Evolutionary conservation across 2,329 filamentous ascomycete species (phyloP).

Genomic region (Hymenoscyphus albidus): DNA sequence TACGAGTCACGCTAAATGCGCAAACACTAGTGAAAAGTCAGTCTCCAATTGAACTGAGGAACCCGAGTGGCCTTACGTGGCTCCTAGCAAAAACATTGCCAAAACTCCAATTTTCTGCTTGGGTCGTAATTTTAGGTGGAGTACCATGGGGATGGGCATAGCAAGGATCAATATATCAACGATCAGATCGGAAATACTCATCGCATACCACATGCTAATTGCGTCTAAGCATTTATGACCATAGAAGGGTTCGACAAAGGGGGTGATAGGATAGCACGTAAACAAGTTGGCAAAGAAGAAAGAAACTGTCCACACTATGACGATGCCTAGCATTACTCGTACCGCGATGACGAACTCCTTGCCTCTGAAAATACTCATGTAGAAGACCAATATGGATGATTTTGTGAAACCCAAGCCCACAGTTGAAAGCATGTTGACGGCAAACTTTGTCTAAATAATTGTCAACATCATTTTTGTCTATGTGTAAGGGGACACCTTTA

Average conservation of each 20-base stretch:
- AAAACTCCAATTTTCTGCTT: constrained; percentile 2
- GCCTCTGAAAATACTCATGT: not conserved
- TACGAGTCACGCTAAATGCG: not conserved
- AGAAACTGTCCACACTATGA: not conserved
- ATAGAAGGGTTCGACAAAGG: constrained; percentile 1
- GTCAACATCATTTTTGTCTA: not conserved
- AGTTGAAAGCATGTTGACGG: constrained; percentile 4
- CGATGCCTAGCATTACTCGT: not conserved
- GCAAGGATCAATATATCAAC: not conserved
- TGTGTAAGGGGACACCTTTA: not conserved
- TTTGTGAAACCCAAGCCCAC: not conserved
- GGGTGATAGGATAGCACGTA: constrained; percentile 1
- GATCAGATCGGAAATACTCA: not conserved
- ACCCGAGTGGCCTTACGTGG: not conserved
- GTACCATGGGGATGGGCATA: not conserved
- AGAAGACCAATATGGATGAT: not conserved
- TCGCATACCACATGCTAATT: not conserved
- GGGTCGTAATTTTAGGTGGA: not conserved
- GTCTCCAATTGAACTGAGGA: not conserved
- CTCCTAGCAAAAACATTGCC: constrained; percentile 1
- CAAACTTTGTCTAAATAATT: constrained; percentile 1
- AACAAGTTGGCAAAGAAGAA: constrained; percentile 5
- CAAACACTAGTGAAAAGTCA: not conserved
- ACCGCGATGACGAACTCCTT: not conserved
- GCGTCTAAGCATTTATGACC: constrained; percentile 2